phyloP scores from a whole-genome alignment of 1,284 basidiomycete genomes.

The Heliocybe sulcata region DNA sequence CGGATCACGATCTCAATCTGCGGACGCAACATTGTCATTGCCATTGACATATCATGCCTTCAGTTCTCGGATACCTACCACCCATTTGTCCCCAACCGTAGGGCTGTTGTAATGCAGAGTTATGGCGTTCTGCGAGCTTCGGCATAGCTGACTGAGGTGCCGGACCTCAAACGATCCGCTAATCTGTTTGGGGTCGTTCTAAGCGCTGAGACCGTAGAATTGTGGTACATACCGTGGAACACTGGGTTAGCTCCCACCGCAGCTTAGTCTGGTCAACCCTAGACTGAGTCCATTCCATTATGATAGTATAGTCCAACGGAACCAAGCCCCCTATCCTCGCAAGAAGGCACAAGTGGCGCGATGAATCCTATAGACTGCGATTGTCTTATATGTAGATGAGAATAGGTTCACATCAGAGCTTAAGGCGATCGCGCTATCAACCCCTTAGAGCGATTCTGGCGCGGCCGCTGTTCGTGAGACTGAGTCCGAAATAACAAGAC shows the following conservation, averaged over 20 bases:
- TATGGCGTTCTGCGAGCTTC: background rate
- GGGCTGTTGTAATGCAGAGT: background rate
- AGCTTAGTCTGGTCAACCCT: background rate
- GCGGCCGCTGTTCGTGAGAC: too few species aligned
- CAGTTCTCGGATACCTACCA: background rate
- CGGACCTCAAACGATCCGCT: background rate
- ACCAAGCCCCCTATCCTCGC: background rate
- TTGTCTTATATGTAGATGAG: too few species aligned
- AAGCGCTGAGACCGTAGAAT: background rate
- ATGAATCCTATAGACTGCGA: too few species aligned
- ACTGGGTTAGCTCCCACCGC: background rate
- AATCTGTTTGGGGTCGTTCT: background rate
- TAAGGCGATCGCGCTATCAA: too few species aligned
- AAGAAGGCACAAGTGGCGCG: too few species aligned
- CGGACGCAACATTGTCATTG: background rate
- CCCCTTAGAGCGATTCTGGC: too few species aligned
- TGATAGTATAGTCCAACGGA: background rate
- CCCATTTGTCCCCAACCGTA: background rate
- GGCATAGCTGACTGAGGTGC: background rate
- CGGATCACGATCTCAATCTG: background rate
- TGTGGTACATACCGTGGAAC: background rate
- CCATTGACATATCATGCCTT: background rate
- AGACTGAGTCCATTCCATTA: background rate
- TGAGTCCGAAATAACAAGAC: too few species aligned
- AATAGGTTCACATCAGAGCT: too few species aligned